Percentiles rank a stretch among this genome's conserved stretches.
phyloP scores from a whole-genome alignment of 2,329 filamentous ascomycete genomes.

The Sclerotinia glacialis region DNA sequence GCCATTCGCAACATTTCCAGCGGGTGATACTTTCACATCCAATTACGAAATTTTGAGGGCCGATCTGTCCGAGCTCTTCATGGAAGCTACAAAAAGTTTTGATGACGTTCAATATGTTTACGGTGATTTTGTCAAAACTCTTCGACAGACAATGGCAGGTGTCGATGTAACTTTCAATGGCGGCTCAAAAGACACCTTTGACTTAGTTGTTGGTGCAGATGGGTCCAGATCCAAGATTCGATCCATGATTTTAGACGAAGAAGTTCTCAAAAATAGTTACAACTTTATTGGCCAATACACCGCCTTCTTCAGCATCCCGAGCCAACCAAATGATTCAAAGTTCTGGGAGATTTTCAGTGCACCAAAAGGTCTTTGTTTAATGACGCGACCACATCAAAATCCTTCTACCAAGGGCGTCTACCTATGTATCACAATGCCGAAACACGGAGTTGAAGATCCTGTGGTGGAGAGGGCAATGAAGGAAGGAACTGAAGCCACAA shows the following conservation, averaged over 20 bases:
- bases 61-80: slow-evolving; percentile 43
- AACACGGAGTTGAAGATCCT: slow-evolving; percentile 34
- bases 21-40: slow-evolving; percentile 43
- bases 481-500: slow-evolving; percentile 41
- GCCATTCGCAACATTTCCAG: slow-evolving; percentile 41
- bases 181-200: slow-evolving; percentile 41
- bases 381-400: slow-evolving; percentile 39
- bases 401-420: slow-evolving; percentile 40
- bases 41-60: slow-evolving; percentile 48
- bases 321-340: slow-evolving; percentile 42
- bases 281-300: slow-evolving; percentile 41
- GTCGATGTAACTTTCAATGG: slow-evolving; percentile 45
- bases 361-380: slow-evolving; percentile 42
- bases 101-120: slow-evolving; percentile 38
- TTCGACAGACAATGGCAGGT: slow-evolving; percentile 40
- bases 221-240: slow-evolving; percentile 48
- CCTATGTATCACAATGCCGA: slow-evolving; percentile 41
- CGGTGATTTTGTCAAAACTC: slow-evolving; percentile 43
- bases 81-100: slow-evolving; percentile 39
- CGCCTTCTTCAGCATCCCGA: slow-evolving; percentile 44
- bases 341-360: slow-evolving; percentile 42
- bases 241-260: slow-evolving; percentile 44
- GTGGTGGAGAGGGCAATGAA: slow-evolving; percentile 44
- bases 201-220: slow-evolving; percentile 50
- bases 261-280: slow-evolving; percentile 40